Evolutionary conservation across 2,329 filamentous ascomycete genomes (phyloP).

Genomic region (Fusarium sp.): DNA sequence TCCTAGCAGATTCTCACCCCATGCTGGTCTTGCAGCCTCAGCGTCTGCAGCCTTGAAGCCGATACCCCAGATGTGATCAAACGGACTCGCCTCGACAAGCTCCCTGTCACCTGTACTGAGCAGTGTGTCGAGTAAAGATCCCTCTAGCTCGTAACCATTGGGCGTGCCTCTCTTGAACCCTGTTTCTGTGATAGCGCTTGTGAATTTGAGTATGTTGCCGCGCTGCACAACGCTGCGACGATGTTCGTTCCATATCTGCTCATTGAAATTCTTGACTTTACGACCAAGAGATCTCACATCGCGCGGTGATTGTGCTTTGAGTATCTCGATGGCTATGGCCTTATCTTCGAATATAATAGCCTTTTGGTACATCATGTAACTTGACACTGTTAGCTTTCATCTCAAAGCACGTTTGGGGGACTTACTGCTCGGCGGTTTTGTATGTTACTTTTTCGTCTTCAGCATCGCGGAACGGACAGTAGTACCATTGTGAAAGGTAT

Average conservation of each 20-base stretch:
- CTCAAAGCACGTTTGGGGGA: not conserved
- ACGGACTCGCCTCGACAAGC: constrained; percentile 71
- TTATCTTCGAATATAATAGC: constrained; percentile 62
- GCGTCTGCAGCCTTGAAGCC: constrained; percentile 68
- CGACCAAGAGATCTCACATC: constrained; percentile 67
- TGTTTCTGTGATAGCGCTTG: constrained; percentile 52
- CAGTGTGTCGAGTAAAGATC: constrained; percentile 61
- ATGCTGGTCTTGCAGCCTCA: constrained; percentile 58
- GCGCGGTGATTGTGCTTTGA: constrained; percentile 59
- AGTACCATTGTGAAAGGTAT: constrained; percentile 74
- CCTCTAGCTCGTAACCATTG: constrained; percentile 49
- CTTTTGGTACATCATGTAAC: constrained; percentile 69
- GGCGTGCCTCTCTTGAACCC: constrained; percentile 45
- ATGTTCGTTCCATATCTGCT: constrained; percentile 63
- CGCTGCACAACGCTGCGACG: constrained; percentile 67
- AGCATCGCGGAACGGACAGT: constrained; percentile 60
- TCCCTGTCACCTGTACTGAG: constrained; percentile 69
- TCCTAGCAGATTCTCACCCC: constrained; percentile 75
- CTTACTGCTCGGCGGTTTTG: constrained; percentile 65
- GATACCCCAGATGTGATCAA: constrained; percentile 74
- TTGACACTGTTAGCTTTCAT: constrained; percentile 33
- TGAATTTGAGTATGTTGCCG: constrained; percentile 72
- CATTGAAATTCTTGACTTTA: constrained; percentile 64
- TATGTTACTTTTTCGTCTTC: constrained; percentile 55
- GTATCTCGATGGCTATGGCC: constrained; percentile 61